Conservation (phyloP, 441 rosid species). For the Pelargonium cotyledonis region DNA sequence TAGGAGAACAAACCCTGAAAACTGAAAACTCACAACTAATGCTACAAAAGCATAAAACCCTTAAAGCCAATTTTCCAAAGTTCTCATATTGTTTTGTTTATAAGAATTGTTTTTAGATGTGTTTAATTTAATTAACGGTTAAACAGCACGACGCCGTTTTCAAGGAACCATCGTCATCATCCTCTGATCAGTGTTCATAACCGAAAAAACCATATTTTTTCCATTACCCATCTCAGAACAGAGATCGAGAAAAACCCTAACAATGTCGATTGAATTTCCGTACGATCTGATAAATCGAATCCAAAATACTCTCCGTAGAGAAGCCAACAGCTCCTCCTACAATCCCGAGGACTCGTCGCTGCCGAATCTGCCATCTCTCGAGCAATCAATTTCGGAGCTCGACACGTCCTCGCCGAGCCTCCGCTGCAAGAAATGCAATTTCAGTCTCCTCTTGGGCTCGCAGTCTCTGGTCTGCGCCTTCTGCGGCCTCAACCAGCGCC, state of each 20-base stretch:
- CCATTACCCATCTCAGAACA: background rate
- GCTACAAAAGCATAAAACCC: too few relatives aligned
- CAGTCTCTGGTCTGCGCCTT: slow-evolving; percentile 64
- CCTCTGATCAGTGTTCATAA: background rate
- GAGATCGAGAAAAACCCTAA: slow-evolving; percentile 3
- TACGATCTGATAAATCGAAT: slow-evolving; percentile 48
- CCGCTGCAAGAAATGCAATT: slow-evolving; percentile 66
- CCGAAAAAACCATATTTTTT: slow-evolving; percentile 1
- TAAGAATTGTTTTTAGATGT: too few relatives aligned
- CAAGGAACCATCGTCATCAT: too few relatives aligned
- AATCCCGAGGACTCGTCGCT: slow-evolving; percentile 36
- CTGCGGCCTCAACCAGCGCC: slow-evolving; percentile 53
- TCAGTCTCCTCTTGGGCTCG: slow-evolving; percentile 54
- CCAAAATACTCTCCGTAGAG: slow-evolving; percentile 54
- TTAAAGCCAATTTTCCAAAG: too few relatives aligned
- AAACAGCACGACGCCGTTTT: too few relatives aligned
- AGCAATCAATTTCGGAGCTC: slow-evolving; percentile 41
- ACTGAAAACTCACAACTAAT: too few relatives aligned
- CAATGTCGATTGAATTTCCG: slow-evolving; percentile 57
- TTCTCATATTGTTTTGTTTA: too few relatives aligned
- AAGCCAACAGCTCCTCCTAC: slow-evolving; percentile 46
- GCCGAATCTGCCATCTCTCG: slow-evolving; percentile 36
- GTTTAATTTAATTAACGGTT: too few relatives aligned
- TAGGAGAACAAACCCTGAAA: too few relatives aligned
- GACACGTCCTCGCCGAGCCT: slow-evolving; percentile 56